These are phyloP conservation scores for Camillea tinctor DNA, from an alignment of 2,329 filamentous ascomycete genomes.

Conservation along the genomic window DNA sequence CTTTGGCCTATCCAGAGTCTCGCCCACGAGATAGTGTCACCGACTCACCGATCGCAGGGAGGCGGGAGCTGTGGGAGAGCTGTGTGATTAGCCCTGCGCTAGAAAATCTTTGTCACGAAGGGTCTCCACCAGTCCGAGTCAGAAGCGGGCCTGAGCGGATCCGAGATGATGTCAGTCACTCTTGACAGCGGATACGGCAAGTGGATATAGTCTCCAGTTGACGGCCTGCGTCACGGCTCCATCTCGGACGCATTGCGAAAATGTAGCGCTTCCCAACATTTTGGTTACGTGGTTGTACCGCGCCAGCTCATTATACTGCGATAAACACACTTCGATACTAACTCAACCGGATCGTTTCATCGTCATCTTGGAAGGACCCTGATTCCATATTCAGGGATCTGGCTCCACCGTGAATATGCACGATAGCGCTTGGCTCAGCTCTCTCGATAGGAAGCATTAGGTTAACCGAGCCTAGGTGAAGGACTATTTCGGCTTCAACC, in stretches of 20 bases:
- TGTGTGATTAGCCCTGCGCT: constrained; percentile 11
- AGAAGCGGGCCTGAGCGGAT: constrained; percentile 20
- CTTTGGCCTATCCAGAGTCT: neutral
- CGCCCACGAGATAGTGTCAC: neutral
- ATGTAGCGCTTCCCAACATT: neutral
- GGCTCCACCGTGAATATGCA: neutral
- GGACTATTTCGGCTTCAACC: neutral
- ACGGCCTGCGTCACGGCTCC: constrained; percentile 8
- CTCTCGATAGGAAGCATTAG: neutral
- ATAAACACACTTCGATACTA: constrained; percentile 10
- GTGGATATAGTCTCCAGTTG: constrained; percentile 17
- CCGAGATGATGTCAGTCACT: constrained; percentile 22
- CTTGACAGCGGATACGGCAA: constrained; percentile 17
- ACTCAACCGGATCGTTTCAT: constrained; percentile 19
- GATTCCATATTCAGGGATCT: neutral
- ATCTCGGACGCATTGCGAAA: constrained; percentile 5
- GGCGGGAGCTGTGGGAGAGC: neutral
- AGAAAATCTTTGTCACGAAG: constrained; percentile 19
- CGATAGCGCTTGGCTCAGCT: neutral
- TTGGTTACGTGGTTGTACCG: neutral
- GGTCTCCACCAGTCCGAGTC: constrained; percentile 7
- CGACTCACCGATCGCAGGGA: neutral
- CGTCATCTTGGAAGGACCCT: constrained; percentile 12
- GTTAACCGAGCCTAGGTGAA: neutral
- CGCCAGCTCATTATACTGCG: constrained; percentile 4